These are phyloP conservation scores for Oryza nivara DNA, from an alignment of 176 grass and related monocot species.

Conservation along the genomic window DNA sequence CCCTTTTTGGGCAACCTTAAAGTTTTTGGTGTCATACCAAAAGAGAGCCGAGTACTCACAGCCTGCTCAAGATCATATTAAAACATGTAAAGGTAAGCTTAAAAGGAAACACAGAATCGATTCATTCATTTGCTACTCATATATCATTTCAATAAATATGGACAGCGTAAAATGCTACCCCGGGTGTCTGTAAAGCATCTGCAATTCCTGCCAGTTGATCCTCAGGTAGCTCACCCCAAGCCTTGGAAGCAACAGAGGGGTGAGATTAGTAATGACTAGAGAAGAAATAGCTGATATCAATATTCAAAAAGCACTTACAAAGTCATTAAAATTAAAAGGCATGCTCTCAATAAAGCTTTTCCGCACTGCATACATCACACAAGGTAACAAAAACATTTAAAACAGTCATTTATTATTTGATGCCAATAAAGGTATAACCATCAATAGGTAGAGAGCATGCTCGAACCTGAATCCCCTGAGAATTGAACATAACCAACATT, in stretches of 20 bases:
- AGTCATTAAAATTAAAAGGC: slow-evolving; percentile 48
- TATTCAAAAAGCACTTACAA: slow-evolving; percentile 62
- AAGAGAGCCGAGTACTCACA: slow-evolving; percentile 57
- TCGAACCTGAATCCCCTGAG: slow-evolving; percentile 69
- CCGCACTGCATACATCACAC: slow-evolving; percentile 52
- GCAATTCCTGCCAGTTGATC: slow-evolving; percentile 49
- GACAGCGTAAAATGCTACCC: slow-evolving; percentile 55
- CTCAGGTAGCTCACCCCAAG: slow-evolving; percentile 42
- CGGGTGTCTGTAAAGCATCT: slow-evolving; percentile 68
- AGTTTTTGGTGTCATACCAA: slow-evolving; percentile 85
- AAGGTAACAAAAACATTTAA: slow-evolving; percentile 24
- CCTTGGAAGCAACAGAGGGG: slow-evolving; percentile 44
- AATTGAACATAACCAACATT: slow-evolving; percentile 56
- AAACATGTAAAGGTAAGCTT: background rate
- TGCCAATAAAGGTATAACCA: slow-evolving; percentile 24
- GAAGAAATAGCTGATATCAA: slow-evolving; percentile 18
- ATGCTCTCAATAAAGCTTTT: slow-evolving; percentile 48
- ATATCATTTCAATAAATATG: background rate
- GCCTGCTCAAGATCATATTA: slow-evolving; percentile 54
- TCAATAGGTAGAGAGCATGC: slow-evolving; percentile 1
- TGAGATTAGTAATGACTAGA: slow-evolving; percentile 28
- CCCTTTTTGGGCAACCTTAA: slow-evolving; percentile 80
- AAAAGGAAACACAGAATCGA: background rate
- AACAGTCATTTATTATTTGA: background rate
- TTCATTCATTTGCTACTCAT: background rate